Evolutionary conservation across 2,329 filamentous ascomycete species (phyloP).

Genomic region (Leptographium galeiforme): DNA sequence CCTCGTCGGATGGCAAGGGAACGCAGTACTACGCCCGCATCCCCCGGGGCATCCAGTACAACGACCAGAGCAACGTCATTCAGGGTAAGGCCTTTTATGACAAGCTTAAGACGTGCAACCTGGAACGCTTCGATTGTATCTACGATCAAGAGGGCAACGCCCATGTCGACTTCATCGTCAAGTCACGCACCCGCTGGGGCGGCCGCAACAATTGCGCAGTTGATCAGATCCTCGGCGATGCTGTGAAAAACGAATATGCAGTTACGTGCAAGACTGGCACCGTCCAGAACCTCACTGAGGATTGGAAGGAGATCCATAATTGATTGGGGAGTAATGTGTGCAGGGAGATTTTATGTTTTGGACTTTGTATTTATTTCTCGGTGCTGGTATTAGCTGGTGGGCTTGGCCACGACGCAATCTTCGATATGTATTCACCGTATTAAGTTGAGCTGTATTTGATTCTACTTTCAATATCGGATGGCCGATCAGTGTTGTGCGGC

Average conservation of each 20-base stretch:
- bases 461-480: no score
- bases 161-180: conserved; percentile 1
- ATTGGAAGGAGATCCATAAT: no score
- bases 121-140: background rate
- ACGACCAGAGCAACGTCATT: background rate
- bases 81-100: background rate
- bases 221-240: background rate
- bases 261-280: no score
- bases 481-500: no score
- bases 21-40: background rate
- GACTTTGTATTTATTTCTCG: no score
- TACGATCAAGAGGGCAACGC: conserved; percentile 1
- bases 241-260: background rate
- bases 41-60: background rate
- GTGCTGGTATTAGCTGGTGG: no score
- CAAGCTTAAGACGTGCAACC: background rate
- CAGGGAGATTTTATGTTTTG: no score
- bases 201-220: background rate
- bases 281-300: no score
- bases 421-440: no score
- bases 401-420: no score
- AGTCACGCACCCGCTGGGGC: background rate
- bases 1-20: background rate
- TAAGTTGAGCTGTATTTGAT: no score
- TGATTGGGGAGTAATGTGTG: no score